These are phyloP conservation scores for Choanephora cucurbitarum DNA, from an alignment of 371 early-diverging fungal species.

Conservation along the genomic window DNA sequence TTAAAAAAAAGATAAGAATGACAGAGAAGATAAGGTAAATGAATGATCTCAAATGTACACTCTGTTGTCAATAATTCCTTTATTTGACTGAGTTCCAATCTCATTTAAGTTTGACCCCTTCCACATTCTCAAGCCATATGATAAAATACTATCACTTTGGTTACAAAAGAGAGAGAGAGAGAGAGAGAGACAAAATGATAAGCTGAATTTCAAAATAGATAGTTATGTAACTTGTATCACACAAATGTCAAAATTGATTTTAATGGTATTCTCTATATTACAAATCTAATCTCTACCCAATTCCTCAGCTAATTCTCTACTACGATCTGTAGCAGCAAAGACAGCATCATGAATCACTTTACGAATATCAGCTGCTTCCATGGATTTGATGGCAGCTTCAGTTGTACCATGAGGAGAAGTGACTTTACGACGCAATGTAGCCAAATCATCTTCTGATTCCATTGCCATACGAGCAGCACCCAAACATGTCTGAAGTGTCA, in stretches of 20 bases:
- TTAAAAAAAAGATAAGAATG: no score
- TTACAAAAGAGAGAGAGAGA: no score
- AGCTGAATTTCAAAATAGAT: no score
- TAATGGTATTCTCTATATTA: no score
- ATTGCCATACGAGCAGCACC: slow-evolving; percentile 92
- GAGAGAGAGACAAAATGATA: no score
- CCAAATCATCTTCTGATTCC: slow-evolving; percentile 70
- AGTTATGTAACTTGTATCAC: background rate
- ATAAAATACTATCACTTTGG: no score
- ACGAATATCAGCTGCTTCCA: slow-evolving; percentile 68
- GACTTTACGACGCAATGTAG: slow-evolving; percentile 81
- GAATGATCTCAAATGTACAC: no score
- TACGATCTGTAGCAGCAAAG: slow-evolving; percentile 68
- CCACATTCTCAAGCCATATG: no score
- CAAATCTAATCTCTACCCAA: slow-evolving; percentile 54
- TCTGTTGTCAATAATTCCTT: no score
- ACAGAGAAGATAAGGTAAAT: no score
- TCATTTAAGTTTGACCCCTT: no score
- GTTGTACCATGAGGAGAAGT: slow-evolving; percentile 96
- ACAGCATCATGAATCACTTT: slow-evolving; percentile 64
- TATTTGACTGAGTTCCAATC: no score
- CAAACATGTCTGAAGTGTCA: slow-evolving; percentile 87
- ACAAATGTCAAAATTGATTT: background rate
- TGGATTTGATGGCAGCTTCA: slow-evolving; percentile 81
- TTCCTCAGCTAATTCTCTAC: slow-evolving; percentile 71